Base-by-base conservation (phyloP, 805 yeast species). In the Saturnispora diversa region DNA sequence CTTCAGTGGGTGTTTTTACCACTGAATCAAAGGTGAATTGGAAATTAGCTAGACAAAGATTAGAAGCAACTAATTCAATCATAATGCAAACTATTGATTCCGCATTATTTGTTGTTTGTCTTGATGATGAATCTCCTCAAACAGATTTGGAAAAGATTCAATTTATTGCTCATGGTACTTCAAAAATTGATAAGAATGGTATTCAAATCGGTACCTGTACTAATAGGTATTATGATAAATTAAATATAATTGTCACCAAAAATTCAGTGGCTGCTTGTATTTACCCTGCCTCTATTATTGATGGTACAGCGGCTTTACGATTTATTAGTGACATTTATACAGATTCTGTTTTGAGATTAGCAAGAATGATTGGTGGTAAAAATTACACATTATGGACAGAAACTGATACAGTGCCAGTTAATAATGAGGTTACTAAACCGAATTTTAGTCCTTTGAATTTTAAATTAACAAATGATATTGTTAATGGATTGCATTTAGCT, bases 181-280 rank as follows among this genome's bases (percentile, higher is more conserved):
- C 74, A 1, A 46, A 48, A 23, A 62, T 72, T 30, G 63, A 69
- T 24, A 63, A 64, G 8, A 60, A 69, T 23, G 74, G 72, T 43
- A 58, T 70, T 34, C 80, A 75, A 55, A 55, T 65, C 17, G 80
- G 80, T 20, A 66, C 77, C 5, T 75, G 80, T 55, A 71, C 76
- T 12, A 71, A 74, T 35, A 59, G 80, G 41, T 74, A 77, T 72
- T 75, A 75, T 51, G 80, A 75, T 53, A 75, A 75, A 49, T 58
- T 75, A 40, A 77, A 74, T 50, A 54, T 75, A 37, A 63, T 75
- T 13, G 68, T 75, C 8, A 71, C 79, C 3, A 60, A 64, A 30
- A 75, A 75, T 53, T 68, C 79, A 0, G 75, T 72, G 17, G 78
- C 77, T 2, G 80, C 79, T 4, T 65, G 75, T 37, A 74, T 72